Base-by-base conservation (phyloP, 1,284 basidiomycete species). In the Rhodotorula sp. region DNA sequence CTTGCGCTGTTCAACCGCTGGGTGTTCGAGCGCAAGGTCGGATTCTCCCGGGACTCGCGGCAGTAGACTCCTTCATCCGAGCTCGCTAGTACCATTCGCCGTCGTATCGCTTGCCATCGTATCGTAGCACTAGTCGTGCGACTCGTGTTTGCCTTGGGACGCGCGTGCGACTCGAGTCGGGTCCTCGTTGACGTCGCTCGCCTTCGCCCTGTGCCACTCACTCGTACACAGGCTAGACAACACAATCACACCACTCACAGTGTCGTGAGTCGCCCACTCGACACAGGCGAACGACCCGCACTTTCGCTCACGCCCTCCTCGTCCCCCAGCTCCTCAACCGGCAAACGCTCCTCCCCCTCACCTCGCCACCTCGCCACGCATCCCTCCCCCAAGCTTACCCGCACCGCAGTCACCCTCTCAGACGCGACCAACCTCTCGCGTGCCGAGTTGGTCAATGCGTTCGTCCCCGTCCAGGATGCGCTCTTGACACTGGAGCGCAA, bases 1-100 rank as follows among this genome's bases (percentile, higher is more conserved):
- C 67, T 77, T 8, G 65, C 60, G 37, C 71, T 77, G 68, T 75
- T 75, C 46, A 73, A 70, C 31, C 44, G 65, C 18, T 75, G 71
- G 71, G 56, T 70, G 1, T 47, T 37, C 9, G n/a, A 72, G n/a
- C 55, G 57, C 18, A 62, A 51, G 51, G 56, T 71, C 26, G 68
- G 68, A 1, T 64, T 34, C 24, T n/a, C 44, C n/a, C 40, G 16
- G 13, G 40, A 18, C 10, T 18, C 16, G 40, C 40, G 8, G 16
- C 40, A 44, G 40, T 44, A 44, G 40, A 44, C 40, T 13, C 13
- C 40, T 11, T 13, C 40, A 15, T 18, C 9, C 18, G 26, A 30
- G 24, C 51, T n/a, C n/a, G n/a, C n/a, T n/a, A n/a, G n/a, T 28
- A 28, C 51, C 18, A 52, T 26, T 9, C 51, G 18, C 28, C 28